Conservation (phyloP, 495 filamentous ascomycete species). For the Neurospora sp. region DNA sequence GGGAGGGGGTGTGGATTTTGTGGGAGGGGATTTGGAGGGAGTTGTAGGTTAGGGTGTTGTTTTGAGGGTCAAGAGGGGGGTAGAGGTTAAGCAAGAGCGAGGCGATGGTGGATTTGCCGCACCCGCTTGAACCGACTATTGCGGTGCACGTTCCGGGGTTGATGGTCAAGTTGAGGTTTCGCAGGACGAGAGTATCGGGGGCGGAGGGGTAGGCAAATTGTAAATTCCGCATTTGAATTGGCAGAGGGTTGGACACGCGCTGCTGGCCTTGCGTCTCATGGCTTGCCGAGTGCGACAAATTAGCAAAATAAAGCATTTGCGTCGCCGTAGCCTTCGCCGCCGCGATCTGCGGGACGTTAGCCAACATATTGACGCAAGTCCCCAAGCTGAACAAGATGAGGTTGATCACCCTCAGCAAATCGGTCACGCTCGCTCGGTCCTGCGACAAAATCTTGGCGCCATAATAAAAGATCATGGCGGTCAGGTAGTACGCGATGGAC, state of each 20-base stretch:
- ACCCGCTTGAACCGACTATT: constrained; percentile 74
- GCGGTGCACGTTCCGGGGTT: constrained; percentile 52
- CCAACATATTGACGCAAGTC: constrained; percentile 57
- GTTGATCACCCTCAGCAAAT: constrained; percentile 67
- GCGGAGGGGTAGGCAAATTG: constrained; percentile 61
- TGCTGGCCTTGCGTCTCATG: constrained; percentile 50
- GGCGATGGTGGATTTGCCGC: constrained; percentile 80
- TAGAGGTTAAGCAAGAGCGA: constrained; percentile 52
- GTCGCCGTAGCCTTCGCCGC: constrained; percentile 61
- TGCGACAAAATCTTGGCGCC: constrained; percentile 52
- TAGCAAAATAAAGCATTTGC: constrained; percentile 61
- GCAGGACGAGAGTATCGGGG: constrained; percentile 43
- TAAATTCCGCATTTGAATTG: constrained; percentile 50
- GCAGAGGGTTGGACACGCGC: constrained; percentile 41
- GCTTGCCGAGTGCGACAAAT: constrained; percentile 40
- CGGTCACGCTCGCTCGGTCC: constrained; percentile 33
- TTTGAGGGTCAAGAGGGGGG: too few relatives aligned
- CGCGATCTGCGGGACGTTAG: constrained; percentile 71
- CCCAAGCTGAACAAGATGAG: constrained; percentile 72
- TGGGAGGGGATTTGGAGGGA: constrained; percentile 44
- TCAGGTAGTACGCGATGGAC: constrained; percentile 57
- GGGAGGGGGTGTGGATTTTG: constrained; percentile 48
- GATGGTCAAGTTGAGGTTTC: constrained; percentile 51
- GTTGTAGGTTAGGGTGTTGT: constrained; percentile 53
- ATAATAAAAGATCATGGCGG: constrained; percentile 80